Evolutionary conservation across 73 alveolate species (phyloP), one percentile per base, ranked within the genome.

Genomic region (Paramecium biaurelia): DNA sequence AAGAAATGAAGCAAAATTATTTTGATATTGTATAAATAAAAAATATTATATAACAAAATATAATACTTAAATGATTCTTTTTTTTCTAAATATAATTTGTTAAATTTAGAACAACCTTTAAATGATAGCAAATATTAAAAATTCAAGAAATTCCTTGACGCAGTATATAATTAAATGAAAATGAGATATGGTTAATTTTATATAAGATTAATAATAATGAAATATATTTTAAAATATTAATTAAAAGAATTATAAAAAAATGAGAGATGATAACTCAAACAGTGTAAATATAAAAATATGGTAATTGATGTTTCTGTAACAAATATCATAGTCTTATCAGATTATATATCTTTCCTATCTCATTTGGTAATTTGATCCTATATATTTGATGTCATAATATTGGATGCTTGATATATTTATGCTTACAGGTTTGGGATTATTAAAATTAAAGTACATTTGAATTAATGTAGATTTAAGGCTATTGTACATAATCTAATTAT

Each of bases 1-100:
- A 28, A 96, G 89, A 85, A 96, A 93, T 74, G 99, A 96, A 88
- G 97, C 97, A 38, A 96, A 96, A 70, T 94, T 96, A 70, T 57
- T 95, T 86, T 74, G 96, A 89, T 58, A 86, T 49, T 53, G 68
- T 53, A 53, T 53, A 53, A 53, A 53, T 53, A 53, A 15, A 53
- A 53, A 53, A 18, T 15, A 53, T 53, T 53, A 18, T 9, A 47
- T 47, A 47, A 15, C 24, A 49, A 49, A 49, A 59, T 59, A n/a
- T n/a, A n/a, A n/a, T n/a, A n/a, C n/a, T n/a, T n/a, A n/a, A n/a
- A n/a, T n/a, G n/a, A n/a, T n/a, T n/a, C n/a, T n/a, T n/a, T n/a
- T n/a, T n/a, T n/a, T n/a, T n/a, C n/a, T n/a, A n/a, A n/a, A n/a
- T n/a, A n/a, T n/a, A n/a, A n/a, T n/a, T n/a, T n/a, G n/a, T n/a